Evolutionary conservation across 2,329 filamentous ascomycete genomes (phyloP), one percentile per base, ranked within the genome.

Genomic region (Penicillium brevicompactum): DNA sequence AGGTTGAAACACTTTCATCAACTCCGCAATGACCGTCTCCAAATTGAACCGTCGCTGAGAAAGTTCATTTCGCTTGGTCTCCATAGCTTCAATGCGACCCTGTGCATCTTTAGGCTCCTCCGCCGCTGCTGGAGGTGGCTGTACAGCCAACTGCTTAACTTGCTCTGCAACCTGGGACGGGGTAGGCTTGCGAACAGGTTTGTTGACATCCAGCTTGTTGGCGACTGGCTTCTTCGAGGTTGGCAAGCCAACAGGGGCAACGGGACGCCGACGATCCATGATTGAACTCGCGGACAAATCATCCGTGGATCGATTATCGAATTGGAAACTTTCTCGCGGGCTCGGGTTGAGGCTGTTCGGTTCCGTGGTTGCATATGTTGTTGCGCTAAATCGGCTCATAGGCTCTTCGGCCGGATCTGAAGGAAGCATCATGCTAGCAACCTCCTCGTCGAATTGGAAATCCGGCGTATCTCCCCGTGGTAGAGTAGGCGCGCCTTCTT

Each of bases 1-100:
- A 34, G 82, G 85, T 40, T 89, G 88, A 80, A 92, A 89, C 55
- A 92, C 81, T 70, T 91, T 86, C 55, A 87, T 91, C 80, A 93
- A 87, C 71, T 93, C 89, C 59, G 83, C 79, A 69, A 94, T 90
- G 58, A 88, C 85, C 22, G 81, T 85, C 68, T 84, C 82, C 66
- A 93, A 84, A 73, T 92, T 93, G 57, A 82, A 78, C 51, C 87
- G 84, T 43, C 89, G 84, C 67, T 89, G 85, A 1, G 79, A 78
- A 7, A 94, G 81, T 46, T 83, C 81, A 41, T 86, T 80, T 30
- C 90, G 82, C 64, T 85, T 83, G 4, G 86, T 84, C 65, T 88
- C 84, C 22, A 94, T 80, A 57, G 82, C 80, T 9, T 84, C 81
- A 14, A 93, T 84, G 27, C 87, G 87, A 67, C 88, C 86, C 34